These are phyloP conservation scores for Lactifluus rugatus DNA, from an alignment of 768 basidiomycete genomes.

Conservation along the genomic window DNA sequence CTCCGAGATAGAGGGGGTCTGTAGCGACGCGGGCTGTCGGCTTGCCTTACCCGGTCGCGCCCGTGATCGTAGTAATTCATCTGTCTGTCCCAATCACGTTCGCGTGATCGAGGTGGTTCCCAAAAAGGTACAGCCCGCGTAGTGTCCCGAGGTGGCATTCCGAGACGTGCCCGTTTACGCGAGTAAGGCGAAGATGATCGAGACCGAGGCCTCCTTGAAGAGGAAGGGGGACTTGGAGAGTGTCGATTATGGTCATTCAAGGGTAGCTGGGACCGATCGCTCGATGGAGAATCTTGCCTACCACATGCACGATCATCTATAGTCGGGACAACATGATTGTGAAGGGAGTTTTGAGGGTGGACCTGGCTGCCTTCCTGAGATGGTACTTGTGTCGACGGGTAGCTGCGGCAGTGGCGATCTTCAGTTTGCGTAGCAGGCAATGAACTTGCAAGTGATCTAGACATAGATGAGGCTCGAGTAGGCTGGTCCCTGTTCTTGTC, in stretches of 20 bases:
- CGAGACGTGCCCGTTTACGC: neutral
- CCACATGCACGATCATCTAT: neutral
- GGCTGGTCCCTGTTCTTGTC: neutral
- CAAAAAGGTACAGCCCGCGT: no score
- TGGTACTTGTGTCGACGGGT: neutral
- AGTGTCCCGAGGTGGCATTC: no score
- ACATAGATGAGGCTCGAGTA: neutral
- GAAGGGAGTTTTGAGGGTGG: neutral
- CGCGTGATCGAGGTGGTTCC: neutral
- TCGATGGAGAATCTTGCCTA: neutral
- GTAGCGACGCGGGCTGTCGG: neutral
- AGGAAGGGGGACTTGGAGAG: neutral
- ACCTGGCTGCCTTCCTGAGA: neutral
- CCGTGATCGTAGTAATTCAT: neutral
- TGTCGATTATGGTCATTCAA: constrained; percentile 1
- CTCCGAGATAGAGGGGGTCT: neutral
- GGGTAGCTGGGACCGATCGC: neutral
- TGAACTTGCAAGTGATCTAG: neutral
- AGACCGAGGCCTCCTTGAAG: neutral
- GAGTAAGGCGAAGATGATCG: constrained; percentile 4
- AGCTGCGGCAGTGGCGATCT: neutral
- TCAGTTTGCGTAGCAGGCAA: neutral
- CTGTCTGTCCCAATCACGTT: neutral
- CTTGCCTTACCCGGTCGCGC: neutral
- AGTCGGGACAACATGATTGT: neutral